phyloP scores from a whole-genome alignment of 202 grass and related monocot genomes.

The Tripidium arundinaceum region DNA sequence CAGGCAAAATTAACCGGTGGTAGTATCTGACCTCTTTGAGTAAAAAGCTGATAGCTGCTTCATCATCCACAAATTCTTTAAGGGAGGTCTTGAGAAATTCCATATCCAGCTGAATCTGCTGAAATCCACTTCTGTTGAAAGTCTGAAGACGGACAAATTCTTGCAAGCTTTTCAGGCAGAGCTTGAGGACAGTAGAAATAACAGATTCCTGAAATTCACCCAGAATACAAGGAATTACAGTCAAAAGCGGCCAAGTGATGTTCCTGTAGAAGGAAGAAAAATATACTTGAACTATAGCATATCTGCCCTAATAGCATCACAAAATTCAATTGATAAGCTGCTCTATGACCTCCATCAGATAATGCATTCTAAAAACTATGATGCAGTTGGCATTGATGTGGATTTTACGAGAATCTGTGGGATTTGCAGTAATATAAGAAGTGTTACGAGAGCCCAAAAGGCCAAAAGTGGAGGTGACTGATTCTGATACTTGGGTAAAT shows the following conservation, averaged over 20 bases:
- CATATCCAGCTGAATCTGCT: constrained; percentile 99
- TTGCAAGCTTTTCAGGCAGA: constrained; percentile 97
- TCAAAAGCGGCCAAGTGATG: constrained; percentile 4
- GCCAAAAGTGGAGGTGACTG: background rate
- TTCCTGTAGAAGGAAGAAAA: background rate
- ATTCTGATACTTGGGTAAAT: background rate
- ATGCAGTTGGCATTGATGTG: constrained; percentile 3
- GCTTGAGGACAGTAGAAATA: constrained; percentile 77
- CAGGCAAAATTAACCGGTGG: background rate
- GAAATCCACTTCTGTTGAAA: constrained; percentile 96
- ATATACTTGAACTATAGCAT: constrained; percentile 3
- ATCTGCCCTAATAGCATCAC: background rate
- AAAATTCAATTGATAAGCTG: constrained; percentile 18
- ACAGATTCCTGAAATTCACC: constrained; percentile 81
- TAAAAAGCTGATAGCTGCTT: constrained; percentile 87
- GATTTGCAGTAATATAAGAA: background rate
- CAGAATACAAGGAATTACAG: constrained; percentile 27
- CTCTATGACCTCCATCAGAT: background rate
- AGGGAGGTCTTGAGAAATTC: constrained; percentile 92
- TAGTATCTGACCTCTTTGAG: constrained; percentile 88
- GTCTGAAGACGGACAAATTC: constrained; percentile 98
- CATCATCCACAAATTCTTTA: constrained; percentile 91
- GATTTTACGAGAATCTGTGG: background rate
- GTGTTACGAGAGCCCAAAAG: background rate
- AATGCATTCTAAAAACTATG: background rate